These are phyloP conservation scores for Annulohypoxylon maeteangense DNA, from an alignment of 495 filamentous ascomycete species.

Conservation along the genomic window DNA sequence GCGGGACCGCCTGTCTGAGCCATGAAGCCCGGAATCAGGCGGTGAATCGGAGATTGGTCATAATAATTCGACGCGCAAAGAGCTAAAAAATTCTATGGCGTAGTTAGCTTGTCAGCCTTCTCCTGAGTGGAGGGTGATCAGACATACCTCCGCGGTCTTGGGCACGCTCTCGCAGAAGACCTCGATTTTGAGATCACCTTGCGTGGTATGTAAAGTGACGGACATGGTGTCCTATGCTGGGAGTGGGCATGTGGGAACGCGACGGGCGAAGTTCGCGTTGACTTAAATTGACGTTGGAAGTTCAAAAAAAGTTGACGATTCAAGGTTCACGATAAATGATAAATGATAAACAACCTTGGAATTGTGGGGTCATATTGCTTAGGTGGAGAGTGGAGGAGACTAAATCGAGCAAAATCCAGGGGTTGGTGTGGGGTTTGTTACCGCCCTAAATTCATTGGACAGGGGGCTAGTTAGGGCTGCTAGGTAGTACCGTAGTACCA, in stretches of 20 bases:
- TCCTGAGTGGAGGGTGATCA: neutral
- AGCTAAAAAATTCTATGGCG: constrained; percentile 89
- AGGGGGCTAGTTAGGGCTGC: constrained; percentile 31
- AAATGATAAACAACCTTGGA: constrained; percentile 1
- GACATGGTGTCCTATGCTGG: constrained; percentile 56
- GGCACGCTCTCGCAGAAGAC: constrained; percentile 95
- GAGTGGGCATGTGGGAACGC: neutral
- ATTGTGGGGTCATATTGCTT: neutral
- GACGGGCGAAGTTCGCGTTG: neutral
- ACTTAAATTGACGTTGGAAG: constrained; percentile 22
- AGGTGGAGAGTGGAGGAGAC: constrained; percentile 34
- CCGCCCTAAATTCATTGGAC: constrained; percentile 25
- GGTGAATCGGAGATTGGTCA: constrained; percentile 89
- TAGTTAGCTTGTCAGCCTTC: constrained; percentile 3
- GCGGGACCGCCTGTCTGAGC: constrained; percentile 87
- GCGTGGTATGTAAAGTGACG: constrained; percentile 84
- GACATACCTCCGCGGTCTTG: constrained; percentile 78
- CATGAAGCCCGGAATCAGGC: constrained; percentile 90
- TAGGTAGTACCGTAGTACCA: constrained; percentile 24
- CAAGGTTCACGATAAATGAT: constrained; percentile 15
- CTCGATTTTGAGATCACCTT: constrained; percentile 94
- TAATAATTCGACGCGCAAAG: constrained; percentile 92
- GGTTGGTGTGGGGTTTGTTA: constrained; percentile 25
- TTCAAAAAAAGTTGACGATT: constrained; percentile 35
- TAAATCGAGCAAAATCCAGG: constrained; percentile 28